Percentiles rank a stretch among this genome's conserved stretches.
Conservation (phyloP, 768 basidiomycete genomes). For the Lentinula lateritia region DNA sequence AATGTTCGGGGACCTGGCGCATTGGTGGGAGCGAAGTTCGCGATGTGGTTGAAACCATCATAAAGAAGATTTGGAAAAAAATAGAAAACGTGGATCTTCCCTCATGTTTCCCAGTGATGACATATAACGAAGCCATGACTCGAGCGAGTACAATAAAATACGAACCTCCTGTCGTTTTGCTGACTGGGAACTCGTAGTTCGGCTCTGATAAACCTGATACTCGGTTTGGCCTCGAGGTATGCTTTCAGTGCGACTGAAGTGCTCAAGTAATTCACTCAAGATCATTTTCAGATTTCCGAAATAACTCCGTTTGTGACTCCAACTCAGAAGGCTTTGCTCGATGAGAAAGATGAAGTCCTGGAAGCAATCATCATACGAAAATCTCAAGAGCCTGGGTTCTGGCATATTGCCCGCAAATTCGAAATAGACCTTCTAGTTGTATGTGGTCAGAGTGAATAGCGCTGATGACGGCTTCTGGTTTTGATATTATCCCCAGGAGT, state of each 20-base stretch:
- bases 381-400: constrained; percentile 32
- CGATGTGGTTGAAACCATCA: constrained; percentile 67
- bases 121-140: constrained; percentile 87
- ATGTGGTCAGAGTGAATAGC: constrained; percentile 11
- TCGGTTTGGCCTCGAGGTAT: constrained; percentile 81
- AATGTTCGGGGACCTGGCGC: constrained; percentile 49
- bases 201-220: constrained; percentile 95
- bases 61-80: constrained; percentile 72
- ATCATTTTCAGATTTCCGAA: constrained; percentile 35
- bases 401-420: constrained; percentile 33
- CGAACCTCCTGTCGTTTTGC: constrained; percentile 11
- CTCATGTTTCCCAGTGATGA: constrained; percentile 71
- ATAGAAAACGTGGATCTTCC: constrained; percentile 60
- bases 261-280: neutral
- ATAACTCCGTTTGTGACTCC: constrained; percentile 31
- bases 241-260: constrained; percentile 9
- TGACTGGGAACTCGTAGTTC: constrained; percentile 46
- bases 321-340: constrained; percentile 21
- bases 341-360: constrained; percentile 27
- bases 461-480: neutral
- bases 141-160: constrained; percentile 43
- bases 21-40: constrained; percentile 86
- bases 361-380: constrained; percentile 45
- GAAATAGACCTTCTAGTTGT: constrained; percentile 22
- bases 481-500: constrained; percentile 33